Evolutionary conservation across 768 basidiomycete genomes (phyloP), one percentile per base, ranked within the genome.

Genomic region (Roridomyces roridus): DNA sequence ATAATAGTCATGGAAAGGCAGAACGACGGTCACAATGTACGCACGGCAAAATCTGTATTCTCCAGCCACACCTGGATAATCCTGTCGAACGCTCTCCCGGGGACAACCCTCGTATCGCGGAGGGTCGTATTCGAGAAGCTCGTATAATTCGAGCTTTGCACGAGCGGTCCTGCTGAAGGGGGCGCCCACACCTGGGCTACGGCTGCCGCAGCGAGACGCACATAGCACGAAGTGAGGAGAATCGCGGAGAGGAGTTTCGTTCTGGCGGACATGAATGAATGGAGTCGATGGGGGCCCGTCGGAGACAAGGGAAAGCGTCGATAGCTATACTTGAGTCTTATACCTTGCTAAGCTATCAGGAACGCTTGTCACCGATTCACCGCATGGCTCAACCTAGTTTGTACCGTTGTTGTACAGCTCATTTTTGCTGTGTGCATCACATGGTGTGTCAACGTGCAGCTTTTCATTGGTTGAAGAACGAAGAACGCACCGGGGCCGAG

Each of bases 51-150:
- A 62, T 87, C 79, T 15, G 83, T 86, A 68, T 87, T 88, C 66
- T 87, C 86, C 34, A 88, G 72, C 82, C 83, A 87, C 52, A 87
- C 84, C 11, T 52, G 51, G 11, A 52, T 45, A 8, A 52, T 45
- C 1, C 43, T 15, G 24, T 34, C 21, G 43, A 45, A 52, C 17
- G 18, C 43, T 35, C 37, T 44, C 14, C 51, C 51, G 34, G 36
- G 26, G 12, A 36, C 24, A 12, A 29, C 24, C 23, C 15, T 21
- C 11, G 14, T 45, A 15, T 52, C 51, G 17, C 28, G 25, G 41
- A 45, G 43, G 11, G 51, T 36, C 14, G 2, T 28, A 14, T 52
- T 52, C 5, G 43, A 45, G 24, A 52, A 44, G 11, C 23, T 17
- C n/a, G 43, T 52, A 17, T 52, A 52, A 18, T 52, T 52, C 9